phyloP scores from a whole-genome alignment of 768 basidiomycete species.

The Lactifluus echinatus region DNA sequence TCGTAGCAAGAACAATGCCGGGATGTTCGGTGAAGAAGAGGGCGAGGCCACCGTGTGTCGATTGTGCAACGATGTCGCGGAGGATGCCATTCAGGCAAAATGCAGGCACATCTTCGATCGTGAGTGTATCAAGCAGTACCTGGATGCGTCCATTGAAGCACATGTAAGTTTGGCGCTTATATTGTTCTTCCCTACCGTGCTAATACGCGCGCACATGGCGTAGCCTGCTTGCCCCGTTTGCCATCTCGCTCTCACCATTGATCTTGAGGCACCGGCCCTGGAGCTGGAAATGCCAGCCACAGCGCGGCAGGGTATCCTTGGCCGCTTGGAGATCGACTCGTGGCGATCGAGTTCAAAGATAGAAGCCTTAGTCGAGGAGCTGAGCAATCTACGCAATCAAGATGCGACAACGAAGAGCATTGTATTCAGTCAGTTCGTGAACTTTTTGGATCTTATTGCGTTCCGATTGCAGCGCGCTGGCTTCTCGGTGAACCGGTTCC shows the following conservation, averaged over 20 bases:
- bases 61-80: conserved; percentile 93
- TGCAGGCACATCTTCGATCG: conserved; percentile 95
- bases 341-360: conserved; percentile 98
- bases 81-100: conserved; percentile 91
- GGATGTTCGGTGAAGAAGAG: conserved; percentile 50
- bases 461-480: conserved; percentile 88
- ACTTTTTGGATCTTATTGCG: conserved; percentile 88
- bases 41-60: conserved; percentile 81
- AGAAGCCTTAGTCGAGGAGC: conserved; percentile 91
- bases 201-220: not conserved
- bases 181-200: not conserved
- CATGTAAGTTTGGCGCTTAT: conserved; percentile 28
- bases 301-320: conserved; percentile 84
- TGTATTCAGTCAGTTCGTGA: conserved; percentile 95
- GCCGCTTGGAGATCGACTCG: conserved; percentile 76
- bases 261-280: conserved; percentile 88
- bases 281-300: conserved; percentile 59
- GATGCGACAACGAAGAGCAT: conserved; percentile 93
- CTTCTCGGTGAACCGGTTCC: conserved; percentile 53
- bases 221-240: conserved; percentile 94
- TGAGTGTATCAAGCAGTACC: conserved; percentile 90
- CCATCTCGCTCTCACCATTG: conserved; percentile 85
- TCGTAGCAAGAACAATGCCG: conserved; percentile 71
- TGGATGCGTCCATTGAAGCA: conserved; percentile 66
- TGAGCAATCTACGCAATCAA: conserved; percentile 72